These are phyloP conservation scores for Colletotrichum tofieldiae DNA, from an alignment of 2,329 filamentous ascomycete species.

Conservation along the genomic window DNA sequence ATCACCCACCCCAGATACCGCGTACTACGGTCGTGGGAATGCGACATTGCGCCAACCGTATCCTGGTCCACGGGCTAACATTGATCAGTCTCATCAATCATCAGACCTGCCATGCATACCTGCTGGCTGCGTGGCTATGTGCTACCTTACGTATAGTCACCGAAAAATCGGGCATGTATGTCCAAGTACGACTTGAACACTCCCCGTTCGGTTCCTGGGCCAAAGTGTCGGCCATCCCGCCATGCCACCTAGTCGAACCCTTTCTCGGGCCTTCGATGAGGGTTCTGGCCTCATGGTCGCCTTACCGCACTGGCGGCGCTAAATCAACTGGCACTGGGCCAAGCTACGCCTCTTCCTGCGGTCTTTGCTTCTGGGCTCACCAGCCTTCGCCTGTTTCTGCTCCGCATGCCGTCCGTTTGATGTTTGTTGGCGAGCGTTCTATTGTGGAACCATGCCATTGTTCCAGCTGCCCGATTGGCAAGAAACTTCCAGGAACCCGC, in stretches of 20 bases:
- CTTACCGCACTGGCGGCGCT: slow-evolving; percentile 23
- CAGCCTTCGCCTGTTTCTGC: slow-evolving; percentile 19
- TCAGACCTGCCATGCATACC: neutral
- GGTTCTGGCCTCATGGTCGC: slow-evolving; percentile 27
- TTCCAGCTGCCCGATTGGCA: slow-evolving; percentile 13
- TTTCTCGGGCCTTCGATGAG: slow-evolving; percentile 31
- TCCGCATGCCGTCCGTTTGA: slow-evolving; percentile 35
- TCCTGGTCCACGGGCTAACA: neutral
- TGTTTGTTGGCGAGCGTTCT: slow-evolving; percentile 22
- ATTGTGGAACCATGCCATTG: slow-evolving; percentile 22
- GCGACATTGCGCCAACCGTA: neutral
- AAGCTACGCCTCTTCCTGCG: slow-evolving; percentile 19
- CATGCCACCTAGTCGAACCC: slow-evolving; percentile 25
- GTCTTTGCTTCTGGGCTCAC: slow-evolving; percentile 18
- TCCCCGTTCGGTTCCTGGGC: slow-evolving; percentile 7
- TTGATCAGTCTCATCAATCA: slow-evolving; percentile 5
- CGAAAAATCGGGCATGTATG: neutral
- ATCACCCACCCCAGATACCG: slow-evolving; percentile 8
- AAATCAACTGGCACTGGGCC: slow-evolving; percentile 21
- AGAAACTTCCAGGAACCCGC: slow-evolving; percentile 15
- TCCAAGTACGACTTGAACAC: slow-evolving; percentile 1
- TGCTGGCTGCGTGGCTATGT: neutral
- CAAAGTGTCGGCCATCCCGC: slow-evolving; percentile 3
- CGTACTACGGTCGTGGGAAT: neutral
- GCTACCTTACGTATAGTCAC: neutral